Percentiles rank a stretch among this genome's conserved stretches.
These are phyloP conservation scores for Metschnikowia dekortorum DNA, from an alignment of 805 yeast species.

Conservation along the genomic window DNA sequence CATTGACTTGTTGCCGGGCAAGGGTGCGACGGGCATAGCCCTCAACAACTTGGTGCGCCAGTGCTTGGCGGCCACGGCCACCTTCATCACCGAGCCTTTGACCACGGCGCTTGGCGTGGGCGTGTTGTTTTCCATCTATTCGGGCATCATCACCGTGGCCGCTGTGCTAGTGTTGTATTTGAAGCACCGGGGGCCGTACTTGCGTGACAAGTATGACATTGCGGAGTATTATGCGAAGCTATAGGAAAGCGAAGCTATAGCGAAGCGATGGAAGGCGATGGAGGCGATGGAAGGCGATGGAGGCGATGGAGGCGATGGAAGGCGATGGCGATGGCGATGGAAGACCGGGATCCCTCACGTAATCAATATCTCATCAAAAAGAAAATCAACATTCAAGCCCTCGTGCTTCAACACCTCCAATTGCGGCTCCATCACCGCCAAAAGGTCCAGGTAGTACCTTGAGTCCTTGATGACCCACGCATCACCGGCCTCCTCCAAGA, in stretches of 20 bases:
- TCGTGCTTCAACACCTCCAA: slow-evolving; percentile 55
- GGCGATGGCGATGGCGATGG: too few relatives aligned
- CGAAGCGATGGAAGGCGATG: too few relatives aligned
- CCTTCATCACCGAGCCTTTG: slow-evolving; percentile 72
- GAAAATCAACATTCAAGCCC: slow-evolving; percentile 72
- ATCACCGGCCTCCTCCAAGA: slow-evolving; percentile 18
- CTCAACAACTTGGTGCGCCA: slow-evolving; percentile 72
- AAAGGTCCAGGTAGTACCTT: slow-evolving; percentile 48
- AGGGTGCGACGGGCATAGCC: slow-evolving; percentile 88
- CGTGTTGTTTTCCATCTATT: slow-evolving; percentile 60
- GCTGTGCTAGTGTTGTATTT: slow-evolving; percentile 42
- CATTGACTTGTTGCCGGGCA: slow-evolving; percentile 80
- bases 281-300: too few relatives aligned
- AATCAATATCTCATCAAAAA: slow-evolving; percentile 44
- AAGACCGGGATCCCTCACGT: not conserved
- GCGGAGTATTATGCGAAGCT: slow-evolving; percentile 52
- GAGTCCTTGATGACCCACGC: slow-evolving; percentile 36
- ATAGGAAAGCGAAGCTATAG: not conserved
- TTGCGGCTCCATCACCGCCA: slow-evolving; percentile 53
- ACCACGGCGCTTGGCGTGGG: slow-evolving; percentile 66
- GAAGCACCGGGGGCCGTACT: slow-evolving; percentile 53
- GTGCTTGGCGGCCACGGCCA: slow-evolving; percentile 68
- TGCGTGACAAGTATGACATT: slow-evolving; percentile 62
- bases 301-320: too few relatives aligned
- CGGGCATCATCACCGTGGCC: slow-evolving; percentile 49